phyloP scores from a whole-genome alignment of 139 green algal genomes.

The Auxenochlorella pyrenoidosa region DNA sequence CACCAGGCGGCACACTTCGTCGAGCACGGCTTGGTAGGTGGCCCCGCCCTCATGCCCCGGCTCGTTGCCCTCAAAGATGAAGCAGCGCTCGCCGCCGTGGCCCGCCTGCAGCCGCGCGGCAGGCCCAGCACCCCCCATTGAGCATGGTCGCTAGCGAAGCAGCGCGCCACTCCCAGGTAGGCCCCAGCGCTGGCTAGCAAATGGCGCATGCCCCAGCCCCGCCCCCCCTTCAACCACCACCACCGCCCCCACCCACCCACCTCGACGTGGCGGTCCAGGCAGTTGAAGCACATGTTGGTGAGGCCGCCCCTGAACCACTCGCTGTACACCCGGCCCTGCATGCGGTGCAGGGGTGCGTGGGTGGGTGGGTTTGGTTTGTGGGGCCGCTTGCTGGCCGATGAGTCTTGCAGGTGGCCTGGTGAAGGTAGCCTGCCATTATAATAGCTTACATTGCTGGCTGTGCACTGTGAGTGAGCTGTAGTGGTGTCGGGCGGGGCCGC shows the following conservation, averaged over 20 bases:
- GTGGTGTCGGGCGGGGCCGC: no score
- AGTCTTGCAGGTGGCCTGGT: not conserved
- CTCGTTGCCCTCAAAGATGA: slow-evolving; percentile 85
- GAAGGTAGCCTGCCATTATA: not conserved
- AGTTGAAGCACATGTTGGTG: slow-evolving; percentile 83
- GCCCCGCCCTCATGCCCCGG: slow-evolving; percentile 37
- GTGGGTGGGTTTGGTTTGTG: not conserved
- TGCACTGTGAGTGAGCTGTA: no score
- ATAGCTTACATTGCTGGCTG: no score
- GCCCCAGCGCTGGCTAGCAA: not conserved
- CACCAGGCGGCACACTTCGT: slow-evolving; percentile 48
- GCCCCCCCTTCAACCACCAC: not conserved
- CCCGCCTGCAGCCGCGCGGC: slow-evolving; percentile 53
- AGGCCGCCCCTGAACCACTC: slow-evolving; percentile 75
- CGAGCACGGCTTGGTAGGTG: slow-evolving; percentile 71
- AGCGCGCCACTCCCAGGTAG: slow-evolving; percentile 63
- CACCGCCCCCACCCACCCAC: slow-evolving; percentile 6
- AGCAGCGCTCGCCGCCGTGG: slow-evolving; percentile 19
- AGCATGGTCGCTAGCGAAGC: no score
- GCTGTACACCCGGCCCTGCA: slow-evolving; percentile 62
- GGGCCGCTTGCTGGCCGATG: not conserved
- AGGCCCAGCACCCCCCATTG: slow-evolving; percentile 60
- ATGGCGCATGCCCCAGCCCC: no score
- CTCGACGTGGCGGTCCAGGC: slow-evolving; percentile 74
- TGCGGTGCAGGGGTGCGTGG: not conserved